These are phyloP conservation scores for Malassezia arunalokei DNA, from an alignment of 1,284 basidiomycete species.

Conservation along the genomic window DNA sequence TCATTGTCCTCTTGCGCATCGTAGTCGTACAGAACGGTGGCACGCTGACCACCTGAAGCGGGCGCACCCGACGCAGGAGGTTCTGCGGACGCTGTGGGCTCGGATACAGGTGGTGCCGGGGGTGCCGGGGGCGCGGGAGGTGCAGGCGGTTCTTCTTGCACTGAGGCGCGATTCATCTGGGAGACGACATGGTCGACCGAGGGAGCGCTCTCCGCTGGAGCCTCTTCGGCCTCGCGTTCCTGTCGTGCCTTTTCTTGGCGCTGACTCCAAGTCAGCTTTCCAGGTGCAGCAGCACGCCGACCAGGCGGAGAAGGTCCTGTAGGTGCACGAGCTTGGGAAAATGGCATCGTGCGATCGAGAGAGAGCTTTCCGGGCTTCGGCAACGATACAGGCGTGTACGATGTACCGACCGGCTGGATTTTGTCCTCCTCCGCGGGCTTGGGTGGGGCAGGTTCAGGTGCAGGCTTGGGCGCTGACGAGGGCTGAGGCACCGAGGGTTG, in stretches of 20 bases:
- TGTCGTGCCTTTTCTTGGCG: slow-evolving; percentile 37
- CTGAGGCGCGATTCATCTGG: slow-evolving; percentile 17
- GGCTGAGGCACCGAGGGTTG: slow-evolving; percentile 16
- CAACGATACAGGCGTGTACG: slow-evolving; percentile 38
- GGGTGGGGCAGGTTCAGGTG: background rate
- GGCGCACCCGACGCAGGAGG: slow-evolving; percentile 8
- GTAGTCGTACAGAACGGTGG: slow-evolving; percentile 37
- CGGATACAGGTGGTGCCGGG: slow-evolving; percentile 12
- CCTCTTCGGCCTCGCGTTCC: slow-evolving; percentile 35
- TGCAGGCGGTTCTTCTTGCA: slow-evolving; percentile 2
- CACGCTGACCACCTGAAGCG: slow-evolving; percentile 18
- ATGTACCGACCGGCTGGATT: slow-evolving; percentile 41
- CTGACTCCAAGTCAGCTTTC: slow-evolving; percentile 44
- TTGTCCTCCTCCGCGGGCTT: slow-evolving; percentile 38
- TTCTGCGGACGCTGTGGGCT: slow-evolving; percentile 10
- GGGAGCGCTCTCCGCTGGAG: background rate
- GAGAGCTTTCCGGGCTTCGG: slow-evolving; percentile 43
- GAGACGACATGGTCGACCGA: background rate
- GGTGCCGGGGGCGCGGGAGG: slow-evolving; percentile 16
- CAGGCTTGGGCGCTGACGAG: background rate
- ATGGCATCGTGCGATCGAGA: slow-evolving; percentile 32
- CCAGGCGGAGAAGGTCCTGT: slow-evolving; percentile 18
- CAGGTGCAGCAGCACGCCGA: slow-evolving; percentile 18
- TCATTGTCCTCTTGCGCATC: slow-evolving; percentile 42
- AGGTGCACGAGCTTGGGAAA: slow-evolving; percentile 19